Evolutionary conservation across 371 early-diverging fungal genomes (phyloP), one percentile per base, ranked within the genome.

Genomic region (Mortierella sp.): DNA sequence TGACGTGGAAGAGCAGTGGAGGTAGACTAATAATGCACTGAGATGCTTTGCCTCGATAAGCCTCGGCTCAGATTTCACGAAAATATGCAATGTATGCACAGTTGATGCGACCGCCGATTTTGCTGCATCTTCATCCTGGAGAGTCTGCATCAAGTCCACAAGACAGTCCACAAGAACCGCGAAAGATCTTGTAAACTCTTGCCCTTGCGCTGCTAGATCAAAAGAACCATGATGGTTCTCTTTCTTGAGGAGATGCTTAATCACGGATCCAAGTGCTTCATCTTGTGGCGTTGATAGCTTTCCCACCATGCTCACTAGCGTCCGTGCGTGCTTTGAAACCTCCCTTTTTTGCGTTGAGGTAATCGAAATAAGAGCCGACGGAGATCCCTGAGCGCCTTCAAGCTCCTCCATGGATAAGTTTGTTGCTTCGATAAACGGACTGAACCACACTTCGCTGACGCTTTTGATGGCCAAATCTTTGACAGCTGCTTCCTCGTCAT

Each of bases 401-500:
- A 83, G 77, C 63, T 28, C 73, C 62, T 54, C 58, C 51, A 19
- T 55, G 26, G 57, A 47, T 12, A 12, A 42, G 5, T 49, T 42
- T 13, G 77, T 66, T 7, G 64, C 72, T 40, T 83, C 65, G 28
- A 82, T 72, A n/a, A 92, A 88, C 7, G 89, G 90, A 0, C 81
- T 64, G 61, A 97, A 93, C 86, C 93, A 87, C 9, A 95, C 86
- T 42, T 95, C 94, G 60, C 89, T 88, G 5, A 95, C 83, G 1
- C 85, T 83, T 63, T 91, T 94, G 35, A 90, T 68, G 0, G 96
- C 92, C 7, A 95, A 83, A 23, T 85, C 88, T 34, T 91, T 87
- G 9, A 96, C 91, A 23, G 88, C 81, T 5, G 86, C 82, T 81
- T 97, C 97, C 49, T 93, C 94, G 75, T 98, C 98, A 26, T 83